Conservation (phyloP, 1,139 yeast species). For the Candida tropicalis region DNA sequence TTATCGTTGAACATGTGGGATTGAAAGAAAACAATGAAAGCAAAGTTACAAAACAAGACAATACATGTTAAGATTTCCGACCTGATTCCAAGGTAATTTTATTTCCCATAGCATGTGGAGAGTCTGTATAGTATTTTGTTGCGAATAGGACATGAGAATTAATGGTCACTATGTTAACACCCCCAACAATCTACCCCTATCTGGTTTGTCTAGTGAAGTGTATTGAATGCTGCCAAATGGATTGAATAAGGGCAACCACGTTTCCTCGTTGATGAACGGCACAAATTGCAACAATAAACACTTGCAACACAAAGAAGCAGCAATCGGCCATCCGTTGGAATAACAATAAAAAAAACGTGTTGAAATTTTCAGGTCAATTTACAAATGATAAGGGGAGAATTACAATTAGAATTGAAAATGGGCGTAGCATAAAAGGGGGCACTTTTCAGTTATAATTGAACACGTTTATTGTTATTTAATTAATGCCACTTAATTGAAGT, state of each 20-base stretch:
- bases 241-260: too few relatives aligned
- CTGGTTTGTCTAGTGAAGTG: too few relatives aligned
- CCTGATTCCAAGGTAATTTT: background rate
- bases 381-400: background rate
- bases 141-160: too few relatives aligned
- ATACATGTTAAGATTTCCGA: background rate
- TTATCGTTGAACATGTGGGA: slow-evolving; percentile 3
- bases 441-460: background rate
- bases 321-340: background rate
- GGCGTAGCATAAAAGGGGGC: too few relatives aligned
- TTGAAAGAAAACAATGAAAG: background rate
- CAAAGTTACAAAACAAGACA: slow-evolving; percentile 1
- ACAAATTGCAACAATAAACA: background rate
- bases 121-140: too few relatives aligned
- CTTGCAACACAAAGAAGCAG: background rate
- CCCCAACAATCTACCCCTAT: too few relatives aligned
- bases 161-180: too few relatives aligned
- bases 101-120: too few relatives aligned
- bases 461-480: background rate
- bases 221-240: too few relatives aligned
- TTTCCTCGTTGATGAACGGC: background rate
- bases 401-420: background rate
- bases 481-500: background rate
- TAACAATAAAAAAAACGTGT: background rate
- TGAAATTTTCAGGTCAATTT: background rate